These are phyloP conservation scores for Podila minutissima DNA, from an alignment of 192 early-diverging fungal genomes.

Conservation along the genomic window DNA sequence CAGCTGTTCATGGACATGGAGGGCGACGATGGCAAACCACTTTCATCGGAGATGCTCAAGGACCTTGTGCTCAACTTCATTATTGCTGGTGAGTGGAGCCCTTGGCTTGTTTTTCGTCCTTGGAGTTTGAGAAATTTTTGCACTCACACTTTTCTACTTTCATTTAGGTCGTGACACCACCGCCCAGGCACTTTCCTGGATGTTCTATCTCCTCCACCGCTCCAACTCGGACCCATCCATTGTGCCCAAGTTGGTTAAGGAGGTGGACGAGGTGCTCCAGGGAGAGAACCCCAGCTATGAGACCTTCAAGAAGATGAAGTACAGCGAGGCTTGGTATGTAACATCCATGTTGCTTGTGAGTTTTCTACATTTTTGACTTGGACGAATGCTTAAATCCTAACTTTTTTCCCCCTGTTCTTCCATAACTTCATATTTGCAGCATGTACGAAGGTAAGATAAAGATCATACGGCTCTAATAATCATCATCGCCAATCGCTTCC, in stretches of 20 bases:
- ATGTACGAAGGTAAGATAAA: conserved; percentile 32
- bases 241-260: conserved; percentile 36
- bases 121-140: not conserved
- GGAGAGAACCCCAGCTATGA: conserved; percentile 38
- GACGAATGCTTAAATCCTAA: not conserved
- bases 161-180: conserved; percentile 48
- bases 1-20: conserved; percentile 56
- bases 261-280: conserved; percentile 32
- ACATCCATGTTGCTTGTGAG: not conserved
- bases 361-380: not conserved
- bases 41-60: conserved; percentile 54
- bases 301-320: conserved; percentile 30
- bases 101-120: not conserved
- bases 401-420: not conserved
- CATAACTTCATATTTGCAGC: conserved; percentile 2
- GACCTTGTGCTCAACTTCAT: conserved; percentile 60
- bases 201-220: conserved; percentile 50
- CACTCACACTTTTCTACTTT: not conserved
- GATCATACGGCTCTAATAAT: too few species aligned
- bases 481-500: not conserved
- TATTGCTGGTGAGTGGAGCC: conserved; percentile 7
- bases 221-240: conserved; percentile 44
- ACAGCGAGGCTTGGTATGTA: conserved; percentile 35
- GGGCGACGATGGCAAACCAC: conserved; percentile 49
- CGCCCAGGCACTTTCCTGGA: conserved; percentile 49